Evolutionary conservation across 805 yeast genomes (phyloP).

Genomic region (Metschnikowia dekortorum): DNA sequence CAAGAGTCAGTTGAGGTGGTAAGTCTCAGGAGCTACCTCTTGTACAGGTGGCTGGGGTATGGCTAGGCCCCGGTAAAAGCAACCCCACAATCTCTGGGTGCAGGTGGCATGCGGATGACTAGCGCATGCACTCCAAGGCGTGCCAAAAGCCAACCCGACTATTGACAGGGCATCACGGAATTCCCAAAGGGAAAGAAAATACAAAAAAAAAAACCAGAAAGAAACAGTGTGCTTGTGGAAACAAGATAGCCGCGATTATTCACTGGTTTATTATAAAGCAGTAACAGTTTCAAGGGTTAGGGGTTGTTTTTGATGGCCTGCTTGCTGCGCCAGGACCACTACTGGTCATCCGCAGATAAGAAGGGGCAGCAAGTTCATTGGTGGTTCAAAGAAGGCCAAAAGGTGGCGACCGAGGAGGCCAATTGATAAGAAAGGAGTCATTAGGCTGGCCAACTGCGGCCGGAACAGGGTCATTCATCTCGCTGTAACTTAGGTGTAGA

Average conservation of each 20-base stretch:
- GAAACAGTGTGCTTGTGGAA: no score
- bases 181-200: not conserved
- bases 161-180: not conserved
- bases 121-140: not conserved
- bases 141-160: not conserved
- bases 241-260: no score
- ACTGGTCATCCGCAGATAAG: not conserved
- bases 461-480: not conserved
- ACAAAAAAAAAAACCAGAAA: no score
- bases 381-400: not conserved
- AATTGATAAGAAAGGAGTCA: no score
- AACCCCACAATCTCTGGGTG: conserved; percentile 1
- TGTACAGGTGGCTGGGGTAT: not conserved
- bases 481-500: not conserved
- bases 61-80: not conserved
- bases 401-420: not conserved
- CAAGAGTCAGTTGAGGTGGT: not conserved
- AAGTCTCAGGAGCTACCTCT: not conserved
- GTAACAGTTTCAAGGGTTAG: not conserved
- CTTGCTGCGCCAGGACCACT: not conserved
- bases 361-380: not conserved
- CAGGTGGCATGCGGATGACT: not conserved
- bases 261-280: no score
- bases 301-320: not conserved
- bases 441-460: not conserved